These are phyloP conservation scores for Gymnopilus junonius DNA, from an alignment of 768 basidiomycete species.

Conservation along the genomic window DNA sequence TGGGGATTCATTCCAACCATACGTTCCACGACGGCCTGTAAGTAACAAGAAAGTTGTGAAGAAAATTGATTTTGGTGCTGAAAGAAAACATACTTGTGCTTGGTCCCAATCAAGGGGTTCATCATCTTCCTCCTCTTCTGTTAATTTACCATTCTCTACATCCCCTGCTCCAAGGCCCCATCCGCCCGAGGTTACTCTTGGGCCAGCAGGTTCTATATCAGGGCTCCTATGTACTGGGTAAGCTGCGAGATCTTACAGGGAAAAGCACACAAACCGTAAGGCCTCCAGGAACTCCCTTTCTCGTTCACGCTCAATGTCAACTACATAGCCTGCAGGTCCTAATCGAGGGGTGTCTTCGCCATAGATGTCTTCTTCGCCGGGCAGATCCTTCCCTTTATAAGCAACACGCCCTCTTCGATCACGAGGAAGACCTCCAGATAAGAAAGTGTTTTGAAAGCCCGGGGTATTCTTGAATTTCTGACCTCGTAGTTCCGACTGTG, in stretches of 20 bases:
- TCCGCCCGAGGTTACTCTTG: slow-evolving; percentile 63
- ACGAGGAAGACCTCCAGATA: slow-evolving; percentile 73
- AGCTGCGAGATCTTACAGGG: neutral
- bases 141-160: slow-evolving; percentile 48
- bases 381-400: slow-evolving; percentile 43
- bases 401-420: slow-evolving; percentile 82
- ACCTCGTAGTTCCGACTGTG: slow-evolving; percentile 38
- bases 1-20: slow-evolving; percentile 59
- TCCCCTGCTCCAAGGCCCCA: slow-evolving; percentile 75
- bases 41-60: neutral
- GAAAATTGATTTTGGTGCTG: neutral
- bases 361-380: slow-evolving; percentile 43
- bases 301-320: slow-evolving; percentile 48
- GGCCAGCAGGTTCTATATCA: slow-evolving; percentile 42
- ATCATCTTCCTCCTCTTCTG: slow-evolving; percentile 68
- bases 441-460: slow-evolving; percentile 51
- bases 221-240: slow-evolving; percentile 48
- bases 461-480: slow-evolving; percentile 31
- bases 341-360: slow-evolving; percentile 61
- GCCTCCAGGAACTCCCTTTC: slow-evolving; percentile 63
- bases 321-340: slow-evolving; percentile 38
- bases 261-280: slow-evolving; percentile 38
- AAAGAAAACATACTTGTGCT: slow-evolving; percentile 52
- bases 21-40: slow-evolving; percentile 58
- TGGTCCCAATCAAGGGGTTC: slow-evolving; percentile 71